These are phyloP conservation scores for Antitrichia curtipendula DNA, from an alignment of 225 moss, liverwort and hornwort species.

Conservation along the genomic window DNA sequence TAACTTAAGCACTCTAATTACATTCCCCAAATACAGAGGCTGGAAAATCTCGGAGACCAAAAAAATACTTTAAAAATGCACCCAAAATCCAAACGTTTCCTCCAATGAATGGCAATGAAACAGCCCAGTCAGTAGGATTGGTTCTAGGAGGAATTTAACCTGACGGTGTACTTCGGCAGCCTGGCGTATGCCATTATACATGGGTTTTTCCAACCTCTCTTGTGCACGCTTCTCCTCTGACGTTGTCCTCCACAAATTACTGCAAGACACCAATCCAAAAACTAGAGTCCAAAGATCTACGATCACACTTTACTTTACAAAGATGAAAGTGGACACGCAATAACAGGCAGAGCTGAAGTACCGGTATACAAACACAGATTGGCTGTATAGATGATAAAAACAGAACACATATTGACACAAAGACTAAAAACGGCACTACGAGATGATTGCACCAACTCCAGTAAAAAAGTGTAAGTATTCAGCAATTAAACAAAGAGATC, in stretches of 20 bases:
- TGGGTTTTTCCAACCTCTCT: conserved; percentile 82
- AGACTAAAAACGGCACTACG: background rate
- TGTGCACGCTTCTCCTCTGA: conserved; percentile 87
- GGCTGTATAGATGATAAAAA: background rate
- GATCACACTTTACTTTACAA: background rate
- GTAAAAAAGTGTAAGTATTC: background rate
- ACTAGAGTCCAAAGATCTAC: background rate
- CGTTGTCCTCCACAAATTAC: conserved; percentile 84
- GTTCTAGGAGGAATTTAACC: conserved; percentile 5
- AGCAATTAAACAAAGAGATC: background rate
- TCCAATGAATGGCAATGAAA: background rate
- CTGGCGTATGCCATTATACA: conserved; percentile 80
- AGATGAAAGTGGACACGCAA: background rate
- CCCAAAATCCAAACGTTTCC: background rate
- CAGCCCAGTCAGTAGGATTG: background rate
- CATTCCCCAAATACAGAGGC: background rate
- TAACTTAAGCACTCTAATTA: background rate
- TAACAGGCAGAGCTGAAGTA: background rate
- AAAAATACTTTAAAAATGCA: background rate
- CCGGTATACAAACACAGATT: background rate
- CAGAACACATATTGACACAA: background rate
- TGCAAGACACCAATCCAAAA: background rate
- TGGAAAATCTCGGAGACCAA: background rate
- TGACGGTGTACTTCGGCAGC: conserved; percentile 95
- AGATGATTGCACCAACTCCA: background rate